Percentiles rank a stretch among this genome's conserved stretches.
Conservation (phyloP, 176 grass and related monocot genomes). For the Rhynchospora breviuscula region DNA sequence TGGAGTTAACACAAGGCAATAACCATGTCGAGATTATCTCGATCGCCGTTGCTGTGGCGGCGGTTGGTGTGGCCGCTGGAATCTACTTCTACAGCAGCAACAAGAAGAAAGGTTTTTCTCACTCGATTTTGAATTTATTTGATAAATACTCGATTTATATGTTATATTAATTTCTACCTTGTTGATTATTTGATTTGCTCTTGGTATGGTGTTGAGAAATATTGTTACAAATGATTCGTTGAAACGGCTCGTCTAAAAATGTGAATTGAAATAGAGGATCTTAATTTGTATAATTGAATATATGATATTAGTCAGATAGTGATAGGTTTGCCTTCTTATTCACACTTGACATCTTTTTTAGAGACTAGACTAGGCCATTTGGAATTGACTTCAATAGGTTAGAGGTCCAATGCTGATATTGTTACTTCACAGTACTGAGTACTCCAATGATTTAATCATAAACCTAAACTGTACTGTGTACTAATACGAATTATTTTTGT, state of each 20-base stretch:
- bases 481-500: neutral
- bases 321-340: neutral
- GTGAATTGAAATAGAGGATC: neutral
- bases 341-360: neutral
- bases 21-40: slow-evolving; percentile 40
- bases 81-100: slow-evolving; percentile 63
- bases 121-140: neutral
- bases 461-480: neutral
- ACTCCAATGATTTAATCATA: neutral
- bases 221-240: neutral
- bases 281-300: neutral
- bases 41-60: slow-evolving; percentile 57
- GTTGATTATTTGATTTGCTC: slow-evolving; percentile 8
- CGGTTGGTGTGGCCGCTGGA: slow-evolving; percentile 47
- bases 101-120: slow-evolving; percentile 54
- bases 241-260: neutral
- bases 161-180: neutral
- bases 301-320: too few species aligned
- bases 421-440: neutral
- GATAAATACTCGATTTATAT: neutral
- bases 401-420: neutral
- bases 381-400: neutral
- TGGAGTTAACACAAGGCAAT: slow-evolving; percentile 45
- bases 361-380: neutral
- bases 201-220: slow-evolving; percentile 23